phyloP scores from a whole-genome alignment of 176 grass and related monocot species.

The Carex parvula region DNA sequence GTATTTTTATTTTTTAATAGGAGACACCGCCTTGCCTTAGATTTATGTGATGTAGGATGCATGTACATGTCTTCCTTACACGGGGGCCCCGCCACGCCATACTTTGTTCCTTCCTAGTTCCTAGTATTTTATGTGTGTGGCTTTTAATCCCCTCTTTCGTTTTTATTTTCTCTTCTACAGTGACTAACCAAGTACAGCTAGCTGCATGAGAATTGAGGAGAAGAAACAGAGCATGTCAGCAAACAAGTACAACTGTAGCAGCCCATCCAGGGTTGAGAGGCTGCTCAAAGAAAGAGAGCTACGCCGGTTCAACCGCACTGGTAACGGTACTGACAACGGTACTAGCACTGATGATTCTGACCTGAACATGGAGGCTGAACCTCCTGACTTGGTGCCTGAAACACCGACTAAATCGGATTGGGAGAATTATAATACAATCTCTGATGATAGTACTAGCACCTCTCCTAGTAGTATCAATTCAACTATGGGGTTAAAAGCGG shows the following conservation, averaged over 20 bases:
- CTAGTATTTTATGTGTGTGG: slow-evolving; percentile 17
- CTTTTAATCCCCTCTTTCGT: slow-evolving; percentile 8
- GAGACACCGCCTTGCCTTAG: slow-evolving; percentile 10
- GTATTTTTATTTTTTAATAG: neutral
- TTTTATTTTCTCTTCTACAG: slow-evolving; percentile 4
- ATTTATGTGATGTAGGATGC: slow-evolving; percentile 20
- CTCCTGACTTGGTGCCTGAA: neutral
- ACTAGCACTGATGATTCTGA: neutral
- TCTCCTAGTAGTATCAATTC: neutral
- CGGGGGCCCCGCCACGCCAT: neutral
- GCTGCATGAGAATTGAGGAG: slow-evolving; percentile 31
- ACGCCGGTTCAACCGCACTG: slow-evolving; percentile 17
- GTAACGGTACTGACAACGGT: slow-evolving; percentile 8
- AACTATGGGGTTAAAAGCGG: neutral
- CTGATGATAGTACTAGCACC: slow-evolving; percentile 8
- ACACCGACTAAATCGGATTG: neutral
- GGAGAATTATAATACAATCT: neutral
- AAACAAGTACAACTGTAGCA: slow-evolving; percentile 29
- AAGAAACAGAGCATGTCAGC: slow-evolving; percentile 32
- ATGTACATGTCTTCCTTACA: slow-evolving; percentile 23
- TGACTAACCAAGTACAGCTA: neutral
- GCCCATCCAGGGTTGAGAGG: slow-evolving; percentile 36
- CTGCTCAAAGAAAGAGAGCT: slow-evolving; percentile 38
- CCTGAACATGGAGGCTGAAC: slow-evolving; percentile 7
- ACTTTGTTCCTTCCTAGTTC: slow-evolving; percentile 1